Evolutionary conservation across 2,329 filamentous ascomycete species (phyloP).

Genomic region (Diplodia seriata): DNA sequence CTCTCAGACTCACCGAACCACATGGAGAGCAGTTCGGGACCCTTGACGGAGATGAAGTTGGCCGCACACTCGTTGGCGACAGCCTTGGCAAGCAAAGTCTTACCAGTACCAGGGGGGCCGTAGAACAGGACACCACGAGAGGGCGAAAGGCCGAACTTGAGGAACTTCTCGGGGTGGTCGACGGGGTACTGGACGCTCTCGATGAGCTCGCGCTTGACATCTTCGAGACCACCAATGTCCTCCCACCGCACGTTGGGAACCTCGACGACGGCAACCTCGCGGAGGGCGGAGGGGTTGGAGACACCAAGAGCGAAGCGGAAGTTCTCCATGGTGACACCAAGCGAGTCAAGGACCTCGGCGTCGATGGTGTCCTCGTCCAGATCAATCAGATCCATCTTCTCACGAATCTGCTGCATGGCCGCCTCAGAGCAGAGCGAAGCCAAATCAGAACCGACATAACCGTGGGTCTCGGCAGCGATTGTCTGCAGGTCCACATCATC

Average conservation of each 20-base stretch:
- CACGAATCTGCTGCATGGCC: constrained; percentile 99
- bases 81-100: constrained; percentile 98
- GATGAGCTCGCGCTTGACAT: constrained; percentile 99
- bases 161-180: constrained; percentile 99
- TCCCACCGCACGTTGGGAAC: constrained; percentile 99
- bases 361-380: constrained; percentile 99
- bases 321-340: constrained; percentile 99
- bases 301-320: constrained; percentile 98
- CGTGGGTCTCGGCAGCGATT: constrained; percentile 96
- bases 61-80: constrained; percentile 98
- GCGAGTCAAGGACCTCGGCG: constrained; percentile 95
- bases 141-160: constrained; percentile 98
- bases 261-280: constrained; percentile 98
- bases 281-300: constrained; percentile 97
- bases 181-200: constrained; percentile 99
- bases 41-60: constrained; percentile 99
- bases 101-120: constrained; percentile 99
- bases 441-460: constrained; percentile 98
- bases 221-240: constrained; percentile 97
- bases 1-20: constrained; percentile 99
- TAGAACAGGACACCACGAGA: constrained; percentile 99
- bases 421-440: constrained; percentile 98
- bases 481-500: constrained; percentile 97
- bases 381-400: constrained; percentile 99
- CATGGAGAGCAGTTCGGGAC: constrained; percentile 97